A percentile compares a stretch with the other conserved stretches of the same genome.
Evolutionary conservation across 768 basidiomycete genomes (phyloP).

Genomic region (Leccinellum luteum): DNA sequence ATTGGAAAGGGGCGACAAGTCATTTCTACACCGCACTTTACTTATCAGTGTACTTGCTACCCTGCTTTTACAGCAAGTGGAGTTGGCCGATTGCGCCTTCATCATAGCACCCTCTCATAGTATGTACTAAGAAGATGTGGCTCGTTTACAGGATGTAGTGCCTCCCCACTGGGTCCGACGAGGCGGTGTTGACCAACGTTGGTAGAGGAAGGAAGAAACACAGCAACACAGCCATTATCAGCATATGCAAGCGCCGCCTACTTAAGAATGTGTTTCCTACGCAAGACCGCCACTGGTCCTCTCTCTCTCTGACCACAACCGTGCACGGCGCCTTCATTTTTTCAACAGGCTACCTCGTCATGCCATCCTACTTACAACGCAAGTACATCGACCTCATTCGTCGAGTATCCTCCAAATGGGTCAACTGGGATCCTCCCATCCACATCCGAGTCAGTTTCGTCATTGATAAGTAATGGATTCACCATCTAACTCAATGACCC

Average conservation of each 20-base stretch:
- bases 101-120: background rate
- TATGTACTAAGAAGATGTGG: background rate
- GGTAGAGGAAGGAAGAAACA: background rate
- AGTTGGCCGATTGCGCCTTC: background rate
- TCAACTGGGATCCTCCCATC: conserved; percentile 36
- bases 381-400: conserved; percentile 38
- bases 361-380: conserved; percentile 18
- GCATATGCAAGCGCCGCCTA: background rate
- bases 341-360: background rate
- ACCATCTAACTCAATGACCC: background rate
- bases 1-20: background rate
- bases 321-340: background rate
- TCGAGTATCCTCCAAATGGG: conserved; percentile 33
- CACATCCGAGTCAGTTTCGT: conserved; percentile 24
- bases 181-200: background rate
- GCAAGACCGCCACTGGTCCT: background rate
- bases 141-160: background rate
- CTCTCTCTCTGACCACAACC: background rate
- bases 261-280: background rate
- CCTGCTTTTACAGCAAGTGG: background rate
- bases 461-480: background rate
- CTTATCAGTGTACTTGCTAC: background rate
- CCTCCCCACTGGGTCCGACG: background rate
- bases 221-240: background rate
- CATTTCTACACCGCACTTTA: background rate